Percentiles rank a stretch among this genome's conserved stretches.
Conservation (phyloP, 108 stramenopile species). For the Cyclotella cryptica region DNA sequence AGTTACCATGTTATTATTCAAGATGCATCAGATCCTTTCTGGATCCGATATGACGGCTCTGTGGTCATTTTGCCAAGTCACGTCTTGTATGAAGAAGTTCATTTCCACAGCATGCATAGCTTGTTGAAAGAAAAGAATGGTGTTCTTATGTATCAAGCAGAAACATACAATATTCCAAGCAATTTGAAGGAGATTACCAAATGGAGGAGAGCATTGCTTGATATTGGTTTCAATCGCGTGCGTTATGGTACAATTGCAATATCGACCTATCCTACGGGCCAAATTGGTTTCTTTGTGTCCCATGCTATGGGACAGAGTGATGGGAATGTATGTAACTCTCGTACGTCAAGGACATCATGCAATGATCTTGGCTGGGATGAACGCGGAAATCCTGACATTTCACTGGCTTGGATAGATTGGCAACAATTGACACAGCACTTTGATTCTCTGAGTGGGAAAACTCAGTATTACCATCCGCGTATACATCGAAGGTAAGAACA, state of each 20-base stretch:
- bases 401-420: slow-evolving; percentile 28
- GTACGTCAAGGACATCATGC: neutral
- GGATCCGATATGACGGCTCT: slow-evolving; percentile 57
- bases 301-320: slow-evolving; percentile 37
- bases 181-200: slow-evolving; percentile 64
- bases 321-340: slow-evolving; percentile 32
- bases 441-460: slow-evolving; percentile 44
- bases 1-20: slow-evolving; percentile 85
- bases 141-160: slow-evolving; percentile 75
- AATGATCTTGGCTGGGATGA: slow-evolving; percentile 11
- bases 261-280: slow-evolving; percentile 78
- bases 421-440: slow-evolving; percentile 47
- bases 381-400: slow-evolving; percentile 14
- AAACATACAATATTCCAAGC: slow-evolving; percentile 81
- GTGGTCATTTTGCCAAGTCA: slow-evolving; percentile 64
- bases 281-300: slow-evolving; percentile 81
- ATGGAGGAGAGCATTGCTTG: slow-evolving; percentile 62
- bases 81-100: slow-evolving; percentile 64
- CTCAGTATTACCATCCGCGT: slow-evolving; percentile 81
- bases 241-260: slow-evolving; percentile 78
- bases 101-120: slow-evolving; percentile 63
- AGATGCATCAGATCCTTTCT: slow-evolving; percentile 82
- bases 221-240: slow-evolving; percentile 63
- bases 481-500: slow-evolving; percentile 55
- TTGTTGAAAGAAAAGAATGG: slow-evolving; percentile 60